Conservation (phyloP, 2,329 filamentous ascomycete genomes). For the Colletotrichum gigasporum region DNA sequence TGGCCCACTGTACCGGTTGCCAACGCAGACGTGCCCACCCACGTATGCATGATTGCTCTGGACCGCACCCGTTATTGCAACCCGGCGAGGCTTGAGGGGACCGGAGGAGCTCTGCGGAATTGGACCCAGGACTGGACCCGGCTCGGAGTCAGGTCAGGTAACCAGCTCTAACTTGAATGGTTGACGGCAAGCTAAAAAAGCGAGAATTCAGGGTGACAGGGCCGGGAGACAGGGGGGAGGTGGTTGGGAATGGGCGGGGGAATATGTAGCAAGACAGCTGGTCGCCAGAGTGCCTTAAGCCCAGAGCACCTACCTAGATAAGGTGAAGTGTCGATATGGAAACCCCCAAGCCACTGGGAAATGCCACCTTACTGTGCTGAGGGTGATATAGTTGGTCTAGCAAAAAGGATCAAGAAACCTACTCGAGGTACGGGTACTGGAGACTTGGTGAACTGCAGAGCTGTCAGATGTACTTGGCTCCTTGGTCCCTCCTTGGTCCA, state of each 20-base stretch:
- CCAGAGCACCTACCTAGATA: too few relatives aligned
- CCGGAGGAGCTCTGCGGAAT: not conserved
- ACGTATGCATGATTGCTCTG: not conserved
- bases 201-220: conserved; percentile 14
- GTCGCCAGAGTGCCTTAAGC: conserved; percentile 3
- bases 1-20: not conserved
- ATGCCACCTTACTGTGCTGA: not conserved
- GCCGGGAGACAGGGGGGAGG: conserved; percentile 11
- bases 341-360: not conserved
- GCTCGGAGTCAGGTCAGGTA: conserved; percentile 2
- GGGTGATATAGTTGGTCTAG: too few relatives aligned
- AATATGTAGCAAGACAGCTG: not conserved
- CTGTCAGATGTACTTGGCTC: not conserved
- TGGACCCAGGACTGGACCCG: not conserved
- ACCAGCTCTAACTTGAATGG: conserved; percentile 12
- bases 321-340: not conserved
- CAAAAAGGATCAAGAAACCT: too few relatives aligned
- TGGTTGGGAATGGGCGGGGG: conserved; percentile 10
- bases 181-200: not conserved
- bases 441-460: not conserved
- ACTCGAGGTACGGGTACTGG: not conserved
- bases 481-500: not conserved
- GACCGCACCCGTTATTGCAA: not conserved
- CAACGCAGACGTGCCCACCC: not conserved
- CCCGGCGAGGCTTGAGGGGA: not conserved